Conservation (phyloP, 2,329 filamentous ascomycete species). For the Xylaria sp. region DNA sequence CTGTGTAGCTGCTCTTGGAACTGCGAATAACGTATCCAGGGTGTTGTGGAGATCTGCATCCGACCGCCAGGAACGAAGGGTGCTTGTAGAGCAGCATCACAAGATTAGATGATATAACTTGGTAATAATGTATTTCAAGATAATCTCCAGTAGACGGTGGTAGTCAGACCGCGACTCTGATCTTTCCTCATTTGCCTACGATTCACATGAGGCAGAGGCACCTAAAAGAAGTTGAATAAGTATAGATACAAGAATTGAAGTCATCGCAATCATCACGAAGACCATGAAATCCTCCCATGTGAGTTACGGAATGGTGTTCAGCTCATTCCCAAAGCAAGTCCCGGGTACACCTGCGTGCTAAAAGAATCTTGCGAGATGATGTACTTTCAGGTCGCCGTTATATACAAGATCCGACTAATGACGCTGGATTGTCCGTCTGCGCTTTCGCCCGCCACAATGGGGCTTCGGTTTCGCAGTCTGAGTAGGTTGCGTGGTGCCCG, state of each 20-base stretch:
- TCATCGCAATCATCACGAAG: neutral
- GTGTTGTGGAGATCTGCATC: no score
- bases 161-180: neutral
- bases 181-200: no score
- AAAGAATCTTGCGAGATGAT: neutral
- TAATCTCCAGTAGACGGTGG: neutral
- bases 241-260: conserved; percentile 29
- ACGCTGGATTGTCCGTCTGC: conserved; percentile 13
- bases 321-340: no score
- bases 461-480: conserved; percentile 29
- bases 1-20: no score
- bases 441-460: conserved; percentile 25
- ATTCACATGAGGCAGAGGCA: no score
- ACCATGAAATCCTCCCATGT: neutral
- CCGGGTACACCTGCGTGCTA: neutral
- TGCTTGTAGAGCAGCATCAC: no score
- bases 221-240: neutral
- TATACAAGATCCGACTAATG: neutral
- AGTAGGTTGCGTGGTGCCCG: conserved; percentile 9
- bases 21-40: no score
- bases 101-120: neutral
- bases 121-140: neutral
- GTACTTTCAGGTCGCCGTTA: neutral
- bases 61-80: no score
- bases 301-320: neutral